phyloP scores from a whole-genome alignment of 768 basidiomycete genomes.

The Calvatia gigantea region DNA sequence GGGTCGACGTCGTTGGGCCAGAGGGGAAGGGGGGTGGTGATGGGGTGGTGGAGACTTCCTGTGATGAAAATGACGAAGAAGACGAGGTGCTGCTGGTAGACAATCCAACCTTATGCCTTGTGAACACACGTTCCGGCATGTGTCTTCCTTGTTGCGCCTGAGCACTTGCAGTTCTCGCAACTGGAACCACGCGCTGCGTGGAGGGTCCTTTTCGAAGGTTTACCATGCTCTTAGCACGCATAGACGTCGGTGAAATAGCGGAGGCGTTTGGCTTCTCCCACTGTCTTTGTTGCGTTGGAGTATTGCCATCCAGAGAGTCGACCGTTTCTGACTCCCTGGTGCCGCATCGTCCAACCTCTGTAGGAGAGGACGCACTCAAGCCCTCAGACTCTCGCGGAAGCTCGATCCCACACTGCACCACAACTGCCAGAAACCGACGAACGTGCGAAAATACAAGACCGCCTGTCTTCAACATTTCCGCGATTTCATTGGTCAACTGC shows the following conservation, averaged over 20 bases:
- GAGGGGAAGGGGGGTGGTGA: slow-evolving; percentile 60
- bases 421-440: slow-evolving; percentile 72
- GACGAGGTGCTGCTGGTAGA: slow-evolving; percentile 76
- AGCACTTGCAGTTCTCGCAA: slow-evolving; percentile 10
- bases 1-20: slow-evolving; percentile 64
- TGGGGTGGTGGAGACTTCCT: slow-evolving; percentile 44
- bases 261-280: slow-evolving; percentile 18
- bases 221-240: slow-evolving; percentile 14
- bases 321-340: slow-evolving; percentile 17
- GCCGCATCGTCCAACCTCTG: slow-evolving; percentile 16
- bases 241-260: slow-evolving; percentile 7
- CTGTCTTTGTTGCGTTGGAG: slow-evolving; percentile 31
- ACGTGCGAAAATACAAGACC: slow-evolving; percentile 81
- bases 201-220: slow-evolving; percentile 13
- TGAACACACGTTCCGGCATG: slow-evolving; percentile 30
- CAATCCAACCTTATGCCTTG: slow-evolving; percentile 40
- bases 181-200: neutral
- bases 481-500: slow-evolving; percentile 52
- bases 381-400: slow-evolving; percentile 49
- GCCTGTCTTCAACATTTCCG: slow-evolving; percentile 76
- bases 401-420: slow-evolving; percentile 70
- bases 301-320: slow-evolving; percentile 28
- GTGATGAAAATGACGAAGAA: slow-evolving; percentile 64
- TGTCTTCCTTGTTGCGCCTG: slow-evolving; percentile 36
- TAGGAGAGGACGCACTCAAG: slow-evolving; percentile 24